Evolutionary conservation across 208 protist species (phyloP).

Genomic region (Acanthamoeba sp.): DNA sequence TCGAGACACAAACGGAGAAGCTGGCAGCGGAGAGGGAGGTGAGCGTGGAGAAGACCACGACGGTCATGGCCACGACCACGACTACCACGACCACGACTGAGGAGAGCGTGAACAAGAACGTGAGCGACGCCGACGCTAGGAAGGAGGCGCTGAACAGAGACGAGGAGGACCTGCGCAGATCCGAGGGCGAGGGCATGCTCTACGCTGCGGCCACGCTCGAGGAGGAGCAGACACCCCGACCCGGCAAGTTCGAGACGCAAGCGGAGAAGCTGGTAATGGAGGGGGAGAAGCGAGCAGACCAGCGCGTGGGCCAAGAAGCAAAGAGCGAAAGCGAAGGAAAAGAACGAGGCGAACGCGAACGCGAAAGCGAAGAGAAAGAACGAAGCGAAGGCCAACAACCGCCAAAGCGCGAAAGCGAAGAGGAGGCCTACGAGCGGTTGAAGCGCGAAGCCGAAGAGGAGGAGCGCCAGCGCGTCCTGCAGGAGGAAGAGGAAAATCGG

Average conservation of each 20-base stretch:
- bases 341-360: not conserved
- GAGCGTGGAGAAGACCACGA: too few relatives aligned
- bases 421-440: conserved; percentile 14
- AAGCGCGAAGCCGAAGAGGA: conserved; percentile 27
- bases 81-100: too few relatives aligned
- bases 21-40: too few relatives aligned
- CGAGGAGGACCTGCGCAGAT: not conserved
- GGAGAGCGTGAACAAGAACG: too few relatives aligned
- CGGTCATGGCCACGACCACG: too few relatives aligned
- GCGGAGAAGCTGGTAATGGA: not conserved
- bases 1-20: not conserved
- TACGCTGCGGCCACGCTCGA: not conserved
- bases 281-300: not conserved
- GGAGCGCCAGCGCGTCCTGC: not conserved
- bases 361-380: not conserved
- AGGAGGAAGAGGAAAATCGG: not conserved
- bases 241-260: not conserved
- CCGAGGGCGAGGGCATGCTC: not conserved
- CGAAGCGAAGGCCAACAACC: not conserved
- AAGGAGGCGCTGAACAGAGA: not conserved
- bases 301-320: not conserved
- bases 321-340: not conserved
- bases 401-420: not conserved
- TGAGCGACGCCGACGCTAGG: too few relatives aligned
- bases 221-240: not conserved